Evolutionary conservation across 2,329 filamentous ascomycete genomes (phyloP), one percentile per base, ranked within the genome.

Genomic region (Alternaria sp.): DNA sequence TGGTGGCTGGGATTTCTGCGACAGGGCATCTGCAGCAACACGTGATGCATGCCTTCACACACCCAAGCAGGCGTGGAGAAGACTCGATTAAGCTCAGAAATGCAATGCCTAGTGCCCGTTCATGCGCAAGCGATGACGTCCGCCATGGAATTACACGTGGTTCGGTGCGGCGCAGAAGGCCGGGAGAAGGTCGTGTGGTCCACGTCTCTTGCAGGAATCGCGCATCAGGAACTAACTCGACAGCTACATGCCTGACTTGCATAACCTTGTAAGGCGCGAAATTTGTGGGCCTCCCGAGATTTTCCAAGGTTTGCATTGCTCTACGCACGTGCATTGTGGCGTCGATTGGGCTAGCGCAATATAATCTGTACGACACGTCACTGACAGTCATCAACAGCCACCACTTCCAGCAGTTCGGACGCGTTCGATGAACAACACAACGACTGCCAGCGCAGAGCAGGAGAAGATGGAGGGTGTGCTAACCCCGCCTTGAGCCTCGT

Each of bases 381-480:
- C 66, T 54, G 52, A 58, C 62, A 51, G 54, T 57, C 64, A 59
- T 62, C 58, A 36, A 58, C 54, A 63, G 65, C 66, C 66, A 68
- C 65, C 61, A 63, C 62, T 61, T 54, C 49, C 61, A 34, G 57
- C 57, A 46, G 61, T 61, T 61, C 48, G 62, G 56, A 53, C 47
- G 60, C 38, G 49, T 63, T 69, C 59, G 42, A 63, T 65, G 67
- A 71, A 71, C 68, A 71, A 66, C 69, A 67, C 64, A 70, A 70
- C 69, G 57, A 61, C 52, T 71, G 69, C 69, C 67, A 70, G 62
- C 67, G 67, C 69, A 71, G 64, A 67, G 66, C 41, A 38, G 66
- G 52, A 43, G 59, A 54, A 64, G 54, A 63, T 62, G 59, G 63
- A 69, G 62, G 66, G 62, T 64, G 56, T 60, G 59, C 46, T 57